Evolutionary conservation across 306 rosid genomes (phyloP), one percentile per base, ranked within the genome.

Genomic region (Albizia julibrissin): DNA sequence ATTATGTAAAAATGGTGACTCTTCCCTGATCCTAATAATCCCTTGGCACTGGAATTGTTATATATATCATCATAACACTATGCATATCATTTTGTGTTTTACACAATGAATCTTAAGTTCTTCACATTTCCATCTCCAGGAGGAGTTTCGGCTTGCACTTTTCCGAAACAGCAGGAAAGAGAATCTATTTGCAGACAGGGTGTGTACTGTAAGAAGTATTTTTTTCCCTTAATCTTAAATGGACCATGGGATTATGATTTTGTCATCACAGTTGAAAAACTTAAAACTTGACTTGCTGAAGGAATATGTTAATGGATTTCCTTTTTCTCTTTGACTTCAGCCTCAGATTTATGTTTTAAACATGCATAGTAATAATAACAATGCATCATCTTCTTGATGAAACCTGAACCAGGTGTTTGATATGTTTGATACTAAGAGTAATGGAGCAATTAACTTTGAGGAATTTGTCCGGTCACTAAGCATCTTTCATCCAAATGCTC

Each of bases 391-490:
- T 26, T 74, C 16, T 56, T 37, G 64, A 14, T 49, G 62, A 67
- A 73, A 68, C 44, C 7, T 75, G 39, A 61, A 77, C 69, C 90
- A 94, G 97, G 87, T 94, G 22, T 94, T 94, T 69, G 91, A 89
- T 76, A 79, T 92, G 87, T 94, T 94, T 84, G 97, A 92, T 80
- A 27, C 83, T 44, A 91, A 94, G 89, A 80, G 8, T 12, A 86
- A 91, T 21, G 94, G 97, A 81, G 87, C 86, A 8, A 92, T 94
- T 71, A 94, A 81, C 49, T 94, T 92, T 46, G 97, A 85, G 33
- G 97, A 94, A 52, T 94, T 94, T 40, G 97, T 94, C 79, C 85
- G 90, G n/a, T 80, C 97, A n/a, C 81, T 94, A 42, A 90, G 91
- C 76, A 67, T 94, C 74, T 94, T 91, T 80, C 98, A 91, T 79